These are phyloP conservation scores for Patellifolia procumbens DNA, from an alignment of 179 eudicot genomes.

Conservation along the genomic window DNA sequence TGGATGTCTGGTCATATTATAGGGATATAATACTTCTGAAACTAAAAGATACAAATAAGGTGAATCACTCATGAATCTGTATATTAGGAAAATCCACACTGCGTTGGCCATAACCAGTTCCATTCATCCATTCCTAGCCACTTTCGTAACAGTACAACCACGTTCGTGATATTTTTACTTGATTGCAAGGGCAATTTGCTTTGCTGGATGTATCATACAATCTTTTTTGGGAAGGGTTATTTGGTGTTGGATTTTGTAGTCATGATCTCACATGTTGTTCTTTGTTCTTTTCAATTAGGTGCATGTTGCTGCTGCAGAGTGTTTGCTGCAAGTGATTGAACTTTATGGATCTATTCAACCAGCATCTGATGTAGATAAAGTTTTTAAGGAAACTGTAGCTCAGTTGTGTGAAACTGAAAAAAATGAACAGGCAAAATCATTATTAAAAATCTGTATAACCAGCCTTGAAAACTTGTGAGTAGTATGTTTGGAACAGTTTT, in stretches of 20 bases:
- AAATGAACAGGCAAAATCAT: conserved; percentile 81
- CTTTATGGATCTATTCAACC: conserved; percentile 42
- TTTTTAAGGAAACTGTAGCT: conserved; percentile 54
- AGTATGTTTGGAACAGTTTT: not conserved
- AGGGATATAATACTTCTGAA: no score
- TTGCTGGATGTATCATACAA: not conserved
- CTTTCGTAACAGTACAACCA: no score
- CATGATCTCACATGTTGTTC: not conserved
- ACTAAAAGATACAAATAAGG: no score
- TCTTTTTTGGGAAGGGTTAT: no score
- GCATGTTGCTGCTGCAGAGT: conserved; percentile 77
- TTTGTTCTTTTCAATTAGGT: conserved; percentile 41
- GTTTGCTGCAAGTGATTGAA: conserved; percentile 63
- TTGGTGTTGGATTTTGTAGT: not conserved
- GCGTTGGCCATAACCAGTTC: no score
- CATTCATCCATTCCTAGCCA: no score
- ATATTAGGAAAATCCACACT: no score
- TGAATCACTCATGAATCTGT: no score
- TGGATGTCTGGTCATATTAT: no score
- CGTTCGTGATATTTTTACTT: no score
- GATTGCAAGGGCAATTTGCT: not conserved
- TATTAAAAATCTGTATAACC: conserved; percentile 59
- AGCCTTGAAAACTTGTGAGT: conserved; percentile 45
- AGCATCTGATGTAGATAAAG: conserved; percentile 36
- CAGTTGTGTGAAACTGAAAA: conserved; percentile 59